Conservation (phyloP, 1,284 basidiomycete genomes). For the Coniophora puteana region DNA sequence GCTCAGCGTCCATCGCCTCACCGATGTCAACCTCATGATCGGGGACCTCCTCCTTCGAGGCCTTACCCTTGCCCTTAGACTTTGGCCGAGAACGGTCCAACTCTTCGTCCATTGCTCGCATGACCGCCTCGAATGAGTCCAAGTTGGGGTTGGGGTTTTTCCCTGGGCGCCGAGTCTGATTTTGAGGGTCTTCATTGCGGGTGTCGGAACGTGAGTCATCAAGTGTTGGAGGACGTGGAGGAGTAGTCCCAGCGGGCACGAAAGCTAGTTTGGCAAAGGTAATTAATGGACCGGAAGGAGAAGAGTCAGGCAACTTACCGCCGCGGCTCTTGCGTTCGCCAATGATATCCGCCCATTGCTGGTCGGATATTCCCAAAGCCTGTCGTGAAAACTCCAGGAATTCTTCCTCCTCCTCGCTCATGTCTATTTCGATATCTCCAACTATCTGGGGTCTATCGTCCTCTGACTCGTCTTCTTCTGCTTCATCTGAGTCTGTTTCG, state of each 20-base stretch:
- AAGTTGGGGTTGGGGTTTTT: slow-evolving; percentile 57
- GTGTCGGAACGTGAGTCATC: slow-evolving; percentile 1
- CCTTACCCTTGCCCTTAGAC: slow-evolving; percentile 9
- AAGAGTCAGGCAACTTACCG: slow-evolving; percentile 45
- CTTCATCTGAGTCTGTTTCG: slow-evolving; percentile 58
- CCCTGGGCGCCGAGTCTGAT: slow-evolving; percentile 3
- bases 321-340: slow-evolving; percentile 71
- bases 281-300: slow-evolving; percentile 1
- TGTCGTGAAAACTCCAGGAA: slow-evolving; percentile 92
- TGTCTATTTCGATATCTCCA: slow-evolving; percentile 81
- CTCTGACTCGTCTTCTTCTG: slow-evolving; percentile 62
- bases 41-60: slow-evolving; percentile 29
- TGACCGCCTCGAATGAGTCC: slow-evolving; percentile 91
- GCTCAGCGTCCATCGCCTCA: slow-evolving; percentile 81
- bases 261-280: slow-evolving; percentile 50
- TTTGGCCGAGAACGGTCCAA: slow-evolving; percentile 44
- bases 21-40: slow-evolving; percentile 65
- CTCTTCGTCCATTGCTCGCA: slow-evolving; percentile 91
- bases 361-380: slow-evolving; percentile 80
- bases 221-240: slow-evolving; percentile 7
- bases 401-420: slow-evolving; percentile 87
- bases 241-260: slow-evolving; percentile 44
- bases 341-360: slow-evolving; percentile 82
- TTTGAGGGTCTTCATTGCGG: slow-evolving; percentile 6
- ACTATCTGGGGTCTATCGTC: slow-evolving; percentile 77